Conservation (phyloP, 208 protist species). For the Jaenimonas drosophilae region DNA sequence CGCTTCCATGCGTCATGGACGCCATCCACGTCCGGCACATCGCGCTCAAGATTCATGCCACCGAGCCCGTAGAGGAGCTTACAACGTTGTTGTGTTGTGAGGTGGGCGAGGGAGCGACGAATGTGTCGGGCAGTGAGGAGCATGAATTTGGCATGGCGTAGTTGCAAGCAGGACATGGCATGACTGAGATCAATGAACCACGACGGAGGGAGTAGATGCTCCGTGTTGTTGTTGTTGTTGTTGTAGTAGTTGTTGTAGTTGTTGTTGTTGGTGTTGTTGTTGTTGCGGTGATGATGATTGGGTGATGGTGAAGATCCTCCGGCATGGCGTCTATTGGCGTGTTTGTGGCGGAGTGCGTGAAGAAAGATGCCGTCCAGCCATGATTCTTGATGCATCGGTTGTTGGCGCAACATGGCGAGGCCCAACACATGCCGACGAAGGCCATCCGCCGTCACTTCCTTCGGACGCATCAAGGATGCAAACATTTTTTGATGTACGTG, state of each 20-base stretch:
- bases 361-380: constrained; percentile 70
- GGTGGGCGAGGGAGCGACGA: constrained; percentile 25
- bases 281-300: neutral
- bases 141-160: constrained; percentile 70
- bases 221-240: constrained; percentile 15
- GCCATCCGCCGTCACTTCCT: constrained; percentile 54
- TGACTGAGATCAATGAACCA: constrained; percentile 83
- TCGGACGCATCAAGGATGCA: constrained; percentile 45
- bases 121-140: constrained; percentile 59
- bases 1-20: constrained; percentile 40
- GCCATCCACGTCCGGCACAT: constrained; percentile 14
- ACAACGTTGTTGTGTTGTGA: constrained; percentile 55
- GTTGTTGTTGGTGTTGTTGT: neutral
- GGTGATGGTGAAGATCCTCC: neutral
- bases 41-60: no score
- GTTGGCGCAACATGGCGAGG: constrained; percentile 78
- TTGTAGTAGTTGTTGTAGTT: no score
- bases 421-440: constrained; percentile 52
- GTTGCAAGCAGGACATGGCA: constrained; percentile 58
- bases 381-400: constrained; percentile 27
- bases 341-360: constrained; percentile 46
- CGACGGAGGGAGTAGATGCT: constrained; percentile 27
- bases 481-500: constrained; percentile 78
- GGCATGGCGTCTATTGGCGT: neutral
- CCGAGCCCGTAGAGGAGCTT: constrained; percentile 77